Evolutionary conservation across 352 stramenopile species (phyloP).

Genomic region (Aphanomyces euteiches): DNA sequence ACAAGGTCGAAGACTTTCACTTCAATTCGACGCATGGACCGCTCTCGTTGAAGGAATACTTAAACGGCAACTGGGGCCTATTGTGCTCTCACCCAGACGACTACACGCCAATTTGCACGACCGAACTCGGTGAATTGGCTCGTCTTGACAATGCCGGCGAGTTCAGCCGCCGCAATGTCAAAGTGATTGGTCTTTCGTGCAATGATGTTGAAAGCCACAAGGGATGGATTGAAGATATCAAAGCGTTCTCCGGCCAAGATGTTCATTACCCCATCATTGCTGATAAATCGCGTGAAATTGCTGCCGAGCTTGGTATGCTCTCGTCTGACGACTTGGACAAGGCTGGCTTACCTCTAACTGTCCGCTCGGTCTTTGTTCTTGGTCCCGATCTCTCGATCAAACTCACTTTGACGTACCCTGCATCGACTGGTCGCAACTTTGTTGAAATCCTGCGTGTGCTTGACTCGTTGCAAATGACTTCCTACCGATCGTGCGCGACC

Average conservation of each 20-base stretch:
- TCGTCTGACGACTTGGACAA: slow-evolving; percentile 75
- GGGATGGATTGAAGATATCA: slow-evolving; percentile 82
- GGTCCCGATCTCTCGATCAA: slow-evolving; percentile 87
- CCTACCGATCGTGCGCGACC: slow-evolving; percentile 49
- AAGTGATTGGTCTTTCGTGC: slow-evolving; percentile 77
- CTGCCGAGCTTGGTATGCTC: slow-evolving; percentile 83
- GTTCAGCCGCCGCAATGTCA: slow-evolving; percentile 71
- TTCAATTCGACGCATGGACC: slow-evolving; percentile 53
- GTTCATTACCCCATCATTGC: slow-evolving; percentile 91
- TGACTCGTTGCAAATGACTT: slow-evolving; percentile 83
- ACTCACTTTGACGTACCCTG: slow-evolving; percentile 89
- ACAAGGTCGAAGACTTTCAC: slow-evolving; percentile 56
- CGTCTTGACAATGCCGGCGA: slow-evolving; percentile 74
- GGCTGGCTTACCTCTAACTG: slow-evolving; percentile 76
- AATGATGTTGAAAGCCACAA: slow-evolving; percentile 70
- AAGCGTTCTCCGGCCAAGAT: slow-evolving; percentile 57
- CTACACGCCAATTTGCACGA: slow-evolving; percentile 93
- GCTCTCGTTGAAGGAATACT: slow-evolving; percentile 60
- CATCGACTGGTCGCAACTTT: slow-evolving; percentile 90
- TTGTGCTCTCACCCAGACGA: slow-evolving; percentile 88
- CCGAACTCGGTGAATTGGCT: slow-evolving; percentile 85
- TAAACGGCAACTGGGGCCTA: slow-evolving; percentile 56
- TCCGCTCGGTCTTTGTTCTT: slow-evolving; percentile 90
- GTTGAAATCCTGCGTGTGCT: slow-evolving; percentile 88
- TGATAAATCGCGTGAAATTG: slow-evolving; percentile 74